A percentile compares a stretch with the other conserved stretches of the same genome.
phyloP scores from a whole-genome alignment of 2,329 filamentous ascomycete genomes.

The Apiospora phragmitis region DNA sequence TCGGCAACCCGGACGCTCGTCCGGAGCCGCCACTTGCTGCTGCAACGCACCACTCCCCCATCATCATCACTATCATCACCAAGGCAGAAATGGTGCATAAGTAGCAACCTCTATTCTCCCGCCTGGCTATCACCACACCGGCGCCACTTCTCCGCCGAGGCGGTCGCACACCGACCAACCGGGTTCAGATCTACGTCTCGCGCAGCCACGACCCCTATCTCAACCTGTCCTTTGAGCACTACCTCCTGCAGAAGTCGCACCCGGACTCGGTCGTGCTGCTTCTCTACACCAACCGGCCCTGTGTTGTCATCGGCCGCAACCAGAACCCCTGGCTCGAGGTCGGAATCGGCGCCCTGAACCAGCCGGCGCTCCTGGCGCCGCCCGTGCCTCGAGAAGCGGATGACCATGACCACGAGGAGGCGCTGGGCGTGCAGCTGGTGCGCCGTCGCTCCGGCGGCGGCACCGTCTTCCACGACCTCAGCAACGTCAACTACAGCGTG shows the following conservation, averaged over 20 bases:
- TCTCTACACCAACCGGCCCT: conserved; percentile 84
- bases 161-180: conserved; percentile 44
- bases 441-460: conserved; percentile 86
- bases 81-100: neutral
- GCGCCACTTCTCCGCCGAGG: conserved; percentile 35
- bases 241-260: conserved; percentile 74
- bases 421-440: conserved; percentile 59
- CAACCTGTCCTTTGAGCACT: conserved; percentile 93
- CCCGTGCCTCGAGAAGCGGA: neutral
- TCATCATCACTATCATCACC: neutral
- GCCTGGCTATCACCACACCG: neutral
- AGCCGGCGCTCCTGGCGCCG: conserved; percentile 15
- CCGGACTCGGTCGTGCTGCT: conserved; percentile 77
- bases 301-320: conserved; percentile 90
- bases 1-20: conserved; percentile 7
- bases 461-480: conserved; percentile 88
- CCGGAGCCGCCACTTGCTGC: conserved; percentile 9
- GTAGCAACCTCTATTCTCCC: neutral
- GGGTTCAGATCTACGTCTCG: conserved; percentile 71
- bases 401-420: neutral
- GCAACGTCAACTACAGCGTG: conserved; percentile 94
- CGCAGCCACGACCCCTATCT: conserved; percentile 73
- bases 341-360: conserved; percentile 64
- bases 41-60: neutral
- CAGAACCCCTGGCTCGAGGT: conserved; percentile 97